These are phyloP conservation scores for Dioscorea alata DNA, from an alignment of 106 monocot genomes.

Conservation along the genomic window DNA sequence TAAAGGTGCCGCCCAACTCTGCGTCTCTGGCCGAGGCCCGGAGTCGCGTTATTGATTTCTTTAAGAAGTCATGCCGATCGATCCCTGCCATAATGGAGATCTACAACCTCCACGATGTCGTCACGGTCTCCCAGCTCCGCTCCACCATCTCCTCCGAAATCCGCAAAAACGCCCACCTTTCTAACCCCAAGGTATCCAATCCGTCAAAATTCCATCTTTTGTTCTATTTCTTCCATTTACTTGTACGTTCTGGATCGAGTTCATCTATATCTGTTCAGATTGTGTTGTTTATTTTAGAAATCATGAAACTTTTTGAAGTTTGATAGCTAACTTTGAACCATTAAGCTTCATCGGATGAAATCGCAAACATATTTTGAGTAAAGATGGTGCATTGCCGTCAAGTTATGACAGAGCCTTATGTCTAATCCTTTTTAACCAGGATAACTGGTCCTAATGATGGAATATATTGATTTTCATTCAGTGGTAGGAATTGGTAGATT, in stretches of 20 bases:
- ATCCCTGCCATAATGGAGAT: conserved; percentile 76
- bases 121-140: conserved; percentile 80
- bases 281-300: not conserved
- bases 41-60: conserved; percentile 66
- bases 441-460: no score
- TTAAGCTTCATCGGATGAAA: not conserved
- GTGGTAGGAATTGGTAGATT: no score
- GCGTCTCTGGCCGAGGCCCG: conserved; percentile 78
- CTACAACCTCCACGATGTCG: conserved; percentile 82
- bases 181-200: conserved; percentile 62
- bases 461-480: no score
- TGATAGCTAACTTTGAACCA: not conserved
- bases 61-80: conserved; percentile 82
- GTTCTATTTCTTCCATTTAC: not conserved
- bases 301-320: not conserved
- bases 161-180: conserved; percentile 76
- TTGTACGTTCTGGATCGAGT: not conserved
- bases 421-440: no score
- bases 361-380: not conserved
- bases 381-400: not conserved
- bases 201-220: not conserved
- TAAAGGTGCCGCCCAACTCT: conserved; percentile 74
- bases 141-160: conserved; percentile 64
- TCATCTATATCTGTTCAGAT: not conserved
- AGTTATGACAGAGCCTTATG: no score